Base-by-base conservation (phyloP, 2,329 filamentous ascomycete genomes). In the Berkeleyomyces rouxiae region DNA sequence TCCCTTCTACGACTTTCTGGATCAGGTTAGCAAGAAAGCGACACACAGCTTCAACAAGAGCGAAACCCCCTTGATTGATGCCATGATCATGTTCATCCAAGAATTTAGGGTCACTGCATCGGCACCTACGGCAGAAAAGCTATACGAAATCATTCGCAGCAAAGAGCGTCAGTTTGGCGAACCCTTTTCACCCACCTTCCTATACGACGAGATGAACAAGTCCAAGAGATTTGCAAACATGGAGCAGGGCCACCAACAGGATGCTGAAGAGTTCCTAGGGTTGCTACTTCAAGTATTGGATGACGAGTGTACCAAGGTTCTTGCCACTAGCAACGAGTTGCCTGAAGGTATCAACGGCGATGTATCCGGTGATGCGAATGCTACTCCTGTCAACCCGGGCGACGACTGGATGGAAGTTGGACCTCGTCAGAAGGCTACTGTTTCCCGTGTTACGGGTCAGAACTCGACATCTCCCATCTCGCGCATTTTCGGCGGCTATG, bases 11-110 rank as follows among this genome's bases (percentile, higher is more conserved):
- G 84, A 91, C 70, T 96, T 99, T 70, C 75, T 99, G 66, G 88
- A 95, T 70, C 86, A 91, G 72, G 82, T 96, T 65, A 84, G 88
- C 72, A 88, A 88, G 72, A 86, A 86, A 69, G 89, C 89, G 61
- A 84, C 84, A 39, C 85, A 96, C 74, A 95, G 87, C 71, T 95
- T 99, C 78, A 96, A 96, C 74, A 55, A 55, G 13, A 95, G 88
- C 72, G 87, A 96, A 69, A 95, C 91, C 16, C 93, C 93, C 66
- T 77, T 99, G 68, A 81, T 99, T 68, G 93, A 99, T 76, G 88
- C 92, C 31, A 90, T 97, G 88, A 93, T 97, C 69, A 87, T 95
- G 83, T 96, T 97, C 71, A 87, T 96, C 83, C 84, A 85, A 67
- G 93, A 97, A 72, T 97, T 93, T 74, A 86, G 86, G 66, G 79